Evolutionary conservation across 2,329 filamentous ascomycete species (phyloP), one percentile per base, ranked within the genome.

Genomic region (Hypoxylon sp.): DNA sequence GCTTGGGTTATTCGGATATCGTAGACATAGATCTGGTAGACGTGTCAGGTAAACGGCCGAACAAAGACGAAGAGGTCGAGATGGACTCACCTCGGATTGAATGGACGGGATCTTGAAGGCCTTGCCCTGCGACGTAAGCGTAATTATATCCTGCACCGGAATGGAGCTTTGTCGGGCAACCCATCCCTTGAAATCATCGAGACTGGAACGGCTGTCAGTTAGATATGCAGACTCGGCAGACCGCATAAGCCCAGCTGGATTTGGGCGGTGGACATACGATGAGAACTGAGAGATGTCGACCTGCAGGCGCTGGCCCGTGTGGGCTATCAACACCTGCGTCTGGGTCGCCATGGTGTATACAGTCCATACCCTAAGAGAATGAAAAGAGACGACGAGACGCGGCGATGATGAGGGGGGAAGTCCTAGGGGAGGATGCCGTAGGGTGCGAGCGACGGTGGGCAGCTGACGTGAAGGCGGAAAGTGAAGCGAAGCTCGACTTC

Each of bases 271-370:
- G 55, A 80, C 86, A 69, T 80, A 92, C 89, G 88, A 89, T 68
- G 84, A 82, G 76, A 94, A 90, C 72, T 87, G 85, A 64, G 87
- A 83, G 66, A 88, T 85, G 78, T 96, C 91, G 74, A 90, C 84
- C 74, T 88, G 83, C 73, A 97, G 83, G 78, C 89, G 88, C 82
- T 92, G 88, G 81, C 94, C 94, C 77, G 90, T 92, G 79, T 96
- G 93, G 83, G 92, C 92, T 74, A 97, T 88, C 81, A 92, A 91
- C 77, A 97, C 88, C 79, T 91, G 87, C 75, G 94, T 86, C 80
- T 91, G 90, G 92, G 96, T 96, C 78, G 81, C 84, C 78, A 79
- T 78, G 65, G 48, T 62, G 63, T 64, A 48, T 66, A 62, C 58
- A 68, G 69, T 71, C 71, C 70, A 72, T 71, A 62, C 65, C 69